Evolutionary conservation across 2,329 filamentous ascomycete genomes (phyloP).

Genomic region (Zymoseptoria brevis): DNA sequence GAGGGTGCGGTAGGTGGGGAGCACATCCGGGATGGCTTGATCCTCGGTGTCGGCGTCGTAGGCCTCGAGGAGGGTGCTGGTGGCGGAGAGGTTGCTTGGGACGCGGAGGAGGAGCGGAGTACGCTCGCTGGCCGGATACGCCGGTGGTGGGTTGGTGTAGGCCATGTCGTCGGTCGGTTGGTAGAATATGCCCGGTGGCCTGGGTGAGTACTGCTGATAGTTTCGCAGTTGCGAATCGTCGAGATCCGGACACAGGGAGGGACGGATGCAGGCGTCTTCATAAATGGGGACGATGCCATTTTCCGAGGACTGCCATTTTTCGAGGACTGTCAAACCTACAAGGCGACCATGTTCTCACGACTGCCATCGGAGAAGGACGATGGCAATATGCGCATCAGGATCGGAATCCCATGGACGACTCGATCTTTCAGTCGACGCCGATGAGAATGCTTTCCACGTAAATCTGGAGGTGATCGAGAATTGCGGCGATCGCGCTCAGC

Average conservation of each 20-base stretch:
- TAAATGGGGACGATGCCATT: background rate
- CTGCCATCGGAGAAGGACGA: background rate
- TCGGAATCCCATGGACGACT: background rate
- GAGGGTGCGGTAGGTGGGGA: background rate
- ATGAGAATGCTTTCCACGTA: background rate
- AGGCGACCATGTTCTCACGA: background rate
- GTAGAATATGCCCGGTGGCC: background rate
- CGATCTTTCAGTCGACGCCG: background rate
- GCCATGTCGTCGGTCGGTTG: background rate
- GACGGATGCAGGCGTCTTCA: background rate
- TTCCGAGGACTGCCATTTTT: background rate
- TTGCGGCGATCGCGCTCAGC: background rate
- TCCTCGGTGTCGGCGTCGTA: background rate
- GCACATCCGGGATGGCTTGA: background rate
- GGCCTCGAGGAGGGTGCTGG: background rate
- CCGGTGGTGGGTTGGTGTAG: background rate
- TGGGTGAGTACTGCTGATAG: background rate
- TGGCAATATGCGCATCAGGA: background rate
- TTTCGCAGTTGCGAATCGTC: background rate
- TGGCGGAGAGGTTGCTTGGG: background rate
- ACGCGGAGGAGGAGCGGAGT: background rate
- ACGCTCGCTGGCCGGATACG: background rate
- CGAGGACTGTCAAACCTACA: background rate
- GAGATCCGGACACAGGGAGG: background rate
- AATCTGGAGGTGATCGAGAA: background rate